Evolutionary conservation across 1,284 basidiomycete species (phyloP).

Genomic region (Rhodotorula sp.): DNA sequence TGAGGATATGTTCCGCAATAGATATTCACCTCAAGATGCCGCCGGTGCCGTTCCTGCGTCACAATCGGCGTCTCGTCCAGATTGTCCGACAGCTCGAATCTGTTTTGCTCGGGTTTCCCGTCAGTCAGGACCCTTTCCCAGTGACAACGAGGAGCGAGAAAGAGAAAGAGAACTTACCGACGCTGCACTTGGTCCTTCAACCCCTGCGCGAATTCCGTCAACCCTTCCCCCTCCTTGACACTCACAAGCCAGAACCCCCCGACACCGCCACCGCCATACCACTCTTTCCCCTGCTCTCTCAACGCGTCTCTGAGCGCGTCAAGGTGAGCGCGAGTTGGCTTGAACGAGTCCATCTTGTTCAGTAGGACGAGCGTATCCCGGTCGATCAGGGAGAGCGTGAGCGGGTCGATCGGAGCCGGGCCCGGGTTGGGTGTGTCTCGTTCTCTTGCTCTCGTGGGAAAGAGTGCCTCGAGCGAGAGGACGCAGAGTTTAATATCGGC

Average conservation of each 20-base stretch:
- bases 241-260: slow-evolving; percentile 60
- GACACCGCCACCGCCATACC: slow-evolving; percentile 5
- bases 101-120: neutral
- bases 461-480: slow-evolving; percentile 63
- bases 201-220: slow-evolving; percentile 59
- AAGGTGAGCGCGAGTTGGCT: neutral
- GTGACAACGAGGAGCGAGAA: too few relatives aligned
- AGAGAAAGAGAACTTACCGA: slow-evolving; percentile 53
- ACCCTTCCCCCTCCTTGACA: slow-evolving; percentile 61
- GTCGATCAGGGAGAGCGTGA: slow-evolving; percentile 39
- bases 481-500: slow-evolving; percentile 76
- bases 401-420: slow-evolving; percentile 18
- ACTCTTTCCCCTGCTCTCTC: slow-evolving; percentile 13
- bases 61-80: slow-evolving; percentile 61
- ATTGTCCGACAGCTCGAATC: slow-evolving; percentile 39
- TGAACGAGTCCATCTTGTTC: slow-evolving; percentile 37
- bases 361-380: slow-evolving; percentile 34
- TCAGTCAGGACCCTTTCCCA: neutral
- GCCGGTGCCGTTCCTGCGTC: slow-evolving; percentile 73
- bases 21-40: slow-evolving; percentile 59
- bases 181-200: slow-evolving; percentile 59
- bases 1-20: too few relatives aligned
- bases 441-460: neutral
- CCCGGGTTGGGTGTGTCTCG: neutral
- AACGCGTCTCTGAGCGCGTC: neutral